A percentile compares a stretch with the other conserved stretches of the same genome.
These are phyloP conservation scores for Eucalyptus guilfoylei DNA, from an alignment of 345 rosid genomes.

Conservation along the genomic window DNA sequence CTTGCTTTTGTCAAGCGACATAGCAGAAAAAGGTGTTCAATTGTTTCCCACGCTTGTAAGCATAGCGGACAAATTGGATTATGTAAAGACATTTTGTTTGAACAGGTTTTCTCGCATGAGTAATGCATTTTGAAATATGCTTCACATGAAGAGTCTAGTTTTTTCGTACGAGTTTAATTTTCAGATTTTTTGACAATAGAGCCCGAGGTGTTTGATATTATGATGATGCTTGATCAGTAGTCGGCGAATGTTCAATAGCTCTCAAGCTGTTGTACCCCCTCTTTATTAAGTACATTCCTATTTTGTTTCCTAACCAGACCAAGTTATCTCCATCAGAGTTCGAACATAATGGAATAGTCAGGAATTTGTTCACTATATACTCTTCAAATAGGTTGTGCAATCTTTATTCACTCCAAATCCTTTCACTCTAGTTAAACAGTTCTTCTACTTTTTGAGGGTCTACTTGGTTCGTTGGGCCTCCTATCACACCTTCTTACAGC, in stretches of 20 bases:
- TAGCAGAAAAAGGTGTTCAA: no score
- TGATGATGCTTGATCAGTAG: background rate
- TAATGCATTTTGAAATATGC: no score
- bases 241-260: background rate
- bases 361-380: background rate
- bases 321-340: background rate
- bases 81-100: no score
- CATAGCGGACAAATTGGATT: no score
- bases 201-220: no score
- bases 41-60: no score
- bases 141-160: no score
- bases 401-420: background rate
- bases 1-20: no score
- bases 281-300: background rate
- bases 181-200: no score
- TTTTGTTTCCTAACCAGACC: background rate
- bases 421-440: background rate
- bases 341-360: background rate
- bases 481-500: background rate
- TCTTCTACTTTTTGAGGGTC: background rate
- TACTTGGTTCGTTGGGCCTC: background rate
- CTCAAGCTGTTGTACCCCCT: background rate
- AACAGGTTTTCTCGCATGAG: no score
- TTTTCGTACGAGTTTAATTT: no score
- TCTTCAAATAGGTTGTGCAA: background rate